Base-by-base conservation (phyloP, 2,329 filamentous ascomycete genomes). In the Calonectria honghensis region DNA sequence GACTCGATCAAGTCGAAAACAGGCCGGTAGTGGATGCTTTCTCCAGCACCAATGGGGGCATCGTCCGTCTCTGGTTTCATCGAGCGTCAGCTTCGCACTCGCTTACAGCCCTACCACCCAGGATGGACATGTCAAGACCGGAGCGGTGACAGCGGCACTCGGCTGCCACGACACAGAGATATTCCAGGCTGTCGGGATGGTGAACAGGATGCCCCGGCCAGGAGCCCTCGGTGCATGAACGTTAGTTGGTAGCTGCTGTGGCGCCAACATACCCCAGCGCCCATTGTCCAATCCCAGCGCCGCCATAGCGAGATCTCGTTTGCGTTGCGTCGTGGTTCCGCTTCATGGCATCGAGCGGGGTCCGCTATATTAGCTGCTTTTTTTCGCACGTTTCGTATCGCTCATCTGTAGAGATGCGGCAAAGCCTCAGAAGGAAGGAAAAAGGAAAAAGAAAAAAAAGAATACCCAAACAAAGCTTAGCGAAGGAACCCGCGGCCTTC, bases 251-350 rank as follows among this genome's bases (percentile, higher is more conserved):
- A n/a, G 51, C 6, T 59, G 16, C 50, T 61, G 37, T 61, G 67
- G 64, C 48, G 64, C 64, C 48, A 39, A 31, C 27, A 24, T 37
- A 41, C 51, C 66, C 66, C 27, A 52, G 66, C 37, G 24, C 41
- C 37, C 67, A 50, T 61, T 61, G 67, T 69, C 67, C 67, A 69
- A 69, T 69, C 39, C 35, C 52, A 31, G n/a, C 18, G 67, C 41
- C 52, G 37, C 67, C 67, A 69, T 69, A 69, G 67, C 67, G 67
- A 69, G 67, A 61, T 50, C 24, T 32, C 29, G 52, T 59, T 37
- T 69, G 37, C 37, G 32, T 57, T 68, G 35, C 24, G 24, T 57
- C 24, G 65, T 68, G 48, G 51, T 37, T 57, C 48, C 65, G 65
- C 37, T 51, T 50, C 45, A 31, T 37, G 41, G 65, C 37, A 50